These are phyloP conservation scores for Phytophthora megakarya DNA, from an alignment of 352 stramenopile species.

Conservation along the genomic window DNA sequence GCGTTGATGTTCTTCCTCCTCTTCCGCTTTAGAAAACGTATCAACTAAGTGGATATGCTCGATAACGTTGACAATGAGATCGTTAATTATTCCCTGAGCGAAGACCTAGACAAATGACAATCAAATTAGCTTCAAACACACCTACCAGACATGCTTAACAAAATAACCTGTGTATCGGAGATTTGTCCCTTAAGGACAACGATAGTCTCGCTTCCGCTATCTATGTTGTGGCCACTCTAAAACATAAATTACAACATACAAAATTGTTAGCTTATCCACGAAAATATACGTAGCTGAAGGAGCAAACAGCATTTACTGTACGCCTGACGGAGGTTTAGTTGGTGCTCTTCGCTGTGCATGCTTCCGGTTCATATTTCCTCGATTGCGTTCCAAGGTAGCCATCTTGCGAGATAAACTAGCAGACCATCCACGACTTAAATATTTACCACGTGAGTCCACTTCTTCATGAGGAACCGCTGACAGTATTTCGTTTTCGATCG, in stretches of 20 bases:
- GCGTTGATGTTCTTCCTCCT: neutral
- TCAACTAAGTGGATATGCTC: neutral
- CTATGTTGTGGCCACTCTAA: conserved; percentile 27
- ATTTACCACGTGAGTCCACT: neutral
- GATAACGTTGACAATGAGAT: neutral
- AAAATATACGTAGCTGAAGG: neutral
- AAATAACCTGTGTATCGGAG: conserved; percentile 17
- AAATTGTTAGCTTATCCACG: neutral
- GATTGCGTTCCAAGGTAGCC: neutral
- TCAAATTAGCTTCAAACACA: neutral
- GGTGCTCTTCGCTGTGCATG: conserved; percentile 22
- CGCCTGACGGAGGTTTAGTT: conserved; percentile 26
- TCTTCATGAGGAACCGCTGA: conserved; percentile 24
- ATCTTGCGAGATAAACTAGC: neutral
- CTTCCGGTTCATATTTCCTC: neutral
- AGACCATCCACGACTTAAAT: neutral
- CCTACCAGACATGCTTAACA: neutral
- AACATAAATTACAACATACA: neutral
- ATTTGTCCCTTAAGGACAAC: conserved; percentile 18
- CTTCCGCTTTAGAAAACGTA: neutral
- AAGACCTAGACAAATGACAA: conserved; percentile 10
- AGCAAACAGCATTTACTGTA: conserved; percentile 40
- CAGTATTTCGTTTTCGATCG: conserved; percentile 46
- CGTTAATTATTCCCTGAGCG: conserved; percentile 4
- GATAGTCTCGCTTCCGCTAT: conserved; percentile 25